Conservation (phyloP, 176 grass and related monocot species). For the Bolboschoenus planiculmis region DNA sequence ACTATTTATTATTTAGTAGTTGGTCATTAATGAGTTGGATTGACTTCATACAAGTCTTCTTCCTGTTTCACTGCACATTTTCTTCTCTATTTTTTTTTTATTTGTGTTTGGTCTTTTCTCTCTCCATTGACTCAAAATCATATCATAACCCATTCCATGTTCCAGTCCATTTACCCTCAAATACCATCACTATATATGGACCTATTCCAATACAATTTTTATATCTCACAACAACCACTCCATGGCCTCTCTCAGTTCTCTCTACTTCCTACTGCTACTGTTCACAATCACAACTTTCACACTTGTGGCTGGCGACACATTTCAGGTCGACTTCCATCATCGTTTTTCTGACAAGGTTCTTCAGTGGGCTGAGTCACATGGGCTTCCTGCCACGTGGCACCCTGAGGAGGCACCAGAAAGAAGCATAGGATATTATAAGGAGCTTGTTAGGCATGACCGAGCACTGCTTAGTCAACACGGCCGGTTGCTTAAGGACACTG, state of each 20-base stretch:
- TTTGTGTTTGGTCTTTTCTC: background rate
- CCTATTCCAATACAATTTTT: background rate
- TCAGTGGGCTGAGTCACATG: constrained; percentile 46
- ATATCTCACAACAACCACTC: background rate
- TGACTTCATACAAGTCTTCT: background rate
- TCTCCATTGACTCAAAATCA: constrained; percentile 26
- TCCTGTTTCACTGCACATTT: too few relatives aligned
- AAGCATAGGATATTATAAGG: constrained; percentile 60
- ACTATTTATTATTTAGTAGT: too few relatives aligned
- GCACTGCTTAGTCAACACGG: constrained; percentile 19
- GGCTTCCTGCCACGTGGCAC: constrained; percentile 21
- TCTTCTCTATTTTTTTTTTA: background rate
- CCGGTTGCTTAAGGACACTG: constrained; percentile 25
- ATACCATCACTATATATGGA: background rate
- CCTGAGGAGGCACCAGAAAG: constrained; percentile 2
- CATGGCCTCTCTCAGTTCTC: constrained; percentile 14
- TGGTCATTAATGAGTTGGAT: too few relatives aligned
- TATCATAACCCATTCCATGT: background rate
- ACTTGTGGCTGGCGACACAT: background rate
- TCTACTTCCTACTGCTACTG: background rate
- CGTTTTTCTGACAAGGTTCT: constrained; percentile 46
- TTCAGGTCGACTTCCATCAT: constrained; percentile 77
- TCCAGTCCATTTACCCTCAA: background rate
- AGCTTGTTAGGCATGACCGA: constrained; percentile 54
- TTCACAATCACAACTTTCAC: background rate